A percentile compares a stretch with the other conserved stretches of the same genome.
Evolutionary conservation across 1,139 yeast species (phyloP).

Genomic region (Debaryomyces sp.): DNA sequence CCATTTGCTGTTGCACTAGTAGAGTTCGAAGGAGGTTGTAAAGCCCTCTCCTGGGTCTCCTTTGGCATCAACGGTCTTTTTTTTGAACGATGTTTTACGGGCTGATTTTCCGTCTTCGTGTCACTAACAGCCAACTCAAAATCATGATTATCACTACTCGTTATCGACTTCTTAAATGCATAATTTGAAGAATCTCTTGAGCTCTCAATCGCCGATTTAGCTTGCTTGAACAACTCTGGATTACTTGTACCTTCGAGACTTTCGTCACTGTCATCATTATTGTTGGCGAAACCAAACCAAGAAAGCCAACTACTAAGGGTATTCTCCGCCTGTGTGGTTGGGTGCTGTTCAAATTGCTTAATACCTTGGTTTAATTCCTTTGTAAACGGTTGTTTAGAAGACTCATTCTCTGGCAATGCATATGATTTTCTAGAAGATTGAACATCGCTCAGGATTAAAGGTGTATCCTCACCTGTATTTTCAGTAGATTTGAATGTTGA

Average conservation of each 20-base stretch:
- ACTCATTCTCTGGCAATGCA: background rate
- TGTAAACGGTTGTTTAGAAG: background rate
- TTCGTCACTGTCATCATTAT: slow-evolving; percentile 21
- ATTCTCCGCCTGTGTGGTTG: background rate
- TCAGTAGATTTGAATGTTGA: background rate
- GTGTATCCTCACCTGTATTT: background rate
- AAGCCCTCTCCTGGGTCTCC: slow-evolving; percentile 35
- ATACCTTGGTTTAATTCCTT: background rate
- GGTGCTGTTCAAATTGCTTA: background rate
- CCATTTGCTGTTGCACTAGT: background rate
- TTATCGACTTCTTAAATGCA: slow-evolving; percentile 31
- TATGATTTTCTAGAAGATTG: background rate
- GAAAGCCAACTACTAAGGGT: slow-evolving; percentile 21
- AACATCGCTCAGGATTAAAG: background rate
- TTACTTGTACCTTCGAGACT: slow-evolving; percentile 20
- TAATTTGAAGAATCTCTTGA: slow-evolving; percentile 37
- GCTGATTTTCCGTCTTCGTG: slow-evolving; percentile 41
- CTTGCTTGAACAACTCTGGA: slow-evolving; percentile 34
- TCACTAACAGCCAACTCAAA: slow-evolving; percentile 43
- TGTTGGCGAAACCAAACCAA: slow-evolving; percentile 23
- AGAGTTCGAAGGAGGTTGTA: slow-evolving; percentile 1
- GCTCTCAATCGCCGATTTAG: slow-evolving; percentile 39
- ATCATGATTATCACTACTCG: slow-evolving; percentile 20
- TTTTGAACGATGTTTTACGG: slow-evolving; percentile 38
- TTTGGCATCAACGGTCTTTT: slow-evolving; percentile 40